These are phyloP conservation scores for Fusarium sp. DNA, from an alignment of 2,329 filamentous ascomycete species.

Conservation along the genomic window DNA sequence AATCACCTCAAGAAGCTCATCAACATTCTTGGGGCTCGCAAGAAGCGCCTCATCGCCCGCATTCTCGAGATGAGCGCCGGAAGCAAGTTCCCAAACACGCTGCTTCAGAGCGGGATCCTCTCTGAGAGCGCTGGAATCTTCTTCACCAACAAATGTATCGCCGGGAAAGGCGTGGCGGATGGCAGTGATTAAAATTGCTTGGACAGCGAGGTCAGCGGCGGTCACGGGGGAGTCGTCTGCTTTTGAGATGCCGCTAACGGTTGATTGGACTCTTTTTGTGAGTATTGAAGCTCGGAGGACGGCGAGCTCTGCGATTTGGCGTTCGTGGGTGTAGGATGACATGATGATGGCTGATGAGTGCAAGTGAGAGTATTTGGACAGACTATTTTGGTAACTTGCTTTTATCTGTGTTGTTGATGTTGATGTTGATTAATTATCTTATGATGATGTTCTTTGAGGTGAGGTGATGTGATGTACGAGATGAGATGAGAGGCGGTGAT, in stretches of 20 bases:
- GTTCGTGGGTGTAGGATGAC: conserved; percentile 45
- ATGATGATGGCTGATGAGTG: conserved; percentile 24
- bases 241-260: conserved; percentile 64
- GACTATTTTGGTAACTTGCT: background rate
- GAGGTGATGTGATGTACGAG: background rate
- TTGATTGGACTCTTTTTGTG: conserved; percentile 60
- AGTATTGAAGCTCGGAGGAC: conserved; percentile 67
- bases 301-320: conserved; percentile 53
- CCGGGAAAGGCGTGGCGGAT: conserved; percentile 64
- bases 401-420: background rate
- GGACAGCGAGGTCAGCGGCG: conserved; percentile 71
- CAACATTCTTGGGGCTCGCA: conserved; percentile 55
- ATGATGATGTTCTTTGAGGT: background rate
- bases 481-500: background rate
- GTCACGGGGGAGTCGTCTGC: conserved; percentile 70
- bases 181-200: conserved; percentile 69
- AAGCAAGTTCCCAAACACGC: conserved; percentile 67
- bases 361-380: background rate
- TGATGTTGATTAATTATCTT: background rate
- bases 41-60: conserved; percentile 40
- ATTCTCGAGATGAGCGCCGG: conserved; percentile 14
- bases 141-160: conserved; percentile 71
- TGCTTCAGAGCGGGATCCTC: conserved; percentile 58
- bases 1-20: conserved; percentile 71
- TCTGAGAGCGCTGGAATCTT: conserved; percentile 65